Percentiles rank a stretch among this genome's conserved stretches.
Evolutionary conservation across 805 yeast genomes (phyloP).

Genomic region (Spencermartinsiella europaea): DNA sequence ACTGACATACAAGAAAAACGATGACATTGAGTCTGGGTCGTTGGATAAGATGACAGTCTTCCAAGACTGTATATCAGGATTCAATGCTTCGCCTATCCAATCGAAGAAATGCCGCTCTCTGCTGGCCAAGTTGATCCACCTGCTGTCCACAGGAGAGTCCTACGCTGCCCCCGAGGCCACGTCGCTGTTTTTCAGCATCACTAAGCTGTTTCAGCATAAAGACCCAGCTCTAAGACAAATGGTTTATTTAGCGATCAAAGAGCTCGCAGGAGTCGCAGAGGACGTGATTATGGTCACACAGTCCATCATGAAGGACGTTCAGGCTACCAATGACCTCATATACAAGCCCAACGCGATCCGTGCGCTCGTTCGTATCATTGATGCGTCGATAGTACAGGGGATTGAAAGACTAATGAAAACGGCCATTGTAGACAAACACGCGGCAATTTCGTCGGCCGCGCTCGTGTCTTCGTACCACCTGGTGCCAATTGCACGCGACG

Average conservation of each 20-base stretch:
- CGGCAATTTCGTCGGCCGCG: slow-evolving; percentile 89
- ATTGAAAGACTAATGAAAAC: slow-evolving; percentile 90
- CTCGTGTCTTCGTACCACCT: slow-evolving; percentile 85
- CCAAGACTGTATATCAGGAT: slow-evolving; percentile 89
- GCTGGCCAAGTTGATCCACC: slow-evolving; percentile 75
- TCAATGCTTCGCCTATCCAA: slow-evolving; percentile 85
- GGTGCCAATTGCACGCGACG: slow-evolving; percentile 83
- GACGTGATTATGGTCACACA: slow-evolving; percentile 97
- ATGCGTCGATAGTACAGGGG: slow-evolving; percentile 77
- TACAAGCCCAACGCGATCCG: slow-evolving; percentile 94
- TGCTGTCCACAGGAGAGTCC: slow-evolving; percentile 78
- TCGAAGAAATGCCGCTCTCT: slow-evolving; percentile 81
- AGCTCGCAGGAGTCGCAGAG: slow-evolving; percentile 74
- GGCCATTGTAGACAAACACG: slow-evolving; percentile 87
- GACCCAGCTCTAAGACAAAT: slow-evolving; percentile 83
- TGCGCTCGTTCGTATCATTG: slow-evolving; percentile 83
- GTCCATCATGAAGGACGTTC: slow-evolving; percentile 96
- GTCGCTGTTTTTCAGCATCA: slow-evolving; percentile 84
- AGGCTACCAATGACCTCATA: slow-evolving; percentile 68
- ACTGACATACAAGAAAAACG: slow-evolving; percentile 75
- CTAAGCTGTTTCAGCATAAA: slow-evolving; percentile 90
- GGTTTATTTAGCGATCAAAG: slow-evolving; percentile 92
- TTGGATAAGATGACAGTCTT: slow-evolving; percentile 97
- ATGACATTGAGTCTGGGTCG: slow-evolving; percentile 61
- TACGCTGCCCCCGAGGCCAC: slow-evolving; percentile 91